phyloP scores from a whole-genome alignment of 2,329 filamentous ascomycete species.

The Zymoseptoria passerinii region DNA sequence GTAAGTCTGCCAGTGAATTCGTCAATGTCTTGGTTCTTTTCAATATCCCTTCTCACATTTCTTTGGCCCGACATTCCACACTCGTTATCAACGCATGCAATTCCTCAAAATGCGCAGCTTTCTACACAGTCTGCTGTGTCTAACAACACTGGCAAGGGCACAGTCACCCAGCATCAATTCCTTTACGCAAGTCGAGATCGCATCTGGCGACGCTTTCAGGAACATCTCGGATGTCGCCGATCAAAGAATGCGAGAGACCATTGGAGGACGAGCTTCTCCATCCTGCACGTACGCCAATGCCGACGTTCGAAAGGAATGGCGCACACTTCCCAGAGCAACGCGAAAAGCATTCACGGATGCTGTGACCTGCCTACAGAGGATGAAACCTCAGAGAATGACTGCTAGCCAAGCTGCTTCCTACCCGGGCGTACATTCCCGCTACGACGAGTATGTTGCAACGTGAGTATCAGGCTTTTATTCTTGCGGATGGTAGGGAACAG shows the following conservation, averaged over 20 bases:
- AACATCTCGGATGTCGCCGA: slow-evolving; percentile 23
- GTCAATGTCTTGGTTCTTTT: not conserved
- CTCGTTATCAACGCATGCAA: not conserved
- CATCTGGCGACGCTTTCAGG: slow-evolving; percentile 23
- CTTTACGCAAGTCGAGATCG: slow-evolving; percentile 22
- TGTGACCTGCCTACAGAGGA: slow-evolving; percentile 23
- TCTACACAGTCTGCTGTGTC: not conserved
- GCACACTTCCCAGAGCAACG: slow-evolving; percentile 17
- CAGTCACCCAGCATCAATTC: slow-evolving; percentile 17
- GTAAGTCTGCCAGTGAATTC: not conserved
- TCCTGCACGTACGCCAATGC: slow-evolving; percentile 26
- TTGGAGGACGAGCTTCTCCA: slow-evolving; percentile 13
- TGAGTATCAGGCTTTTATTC: not conserved
- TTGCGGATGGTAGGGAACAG: not conserved
- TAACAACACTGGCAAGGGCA: slow-evolving; percentile 13
- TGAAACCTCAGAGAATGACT: slow-evolving; percentile 23
- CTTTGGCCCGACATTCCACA: not conserved
- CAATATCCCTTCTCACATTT: not conserved
- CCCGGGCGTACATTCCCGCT: slow-evolving; percentile 25
- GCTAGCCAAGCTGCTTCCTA: slow-evolving; percentile 17
- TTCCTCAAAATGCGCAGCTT: not conserved
- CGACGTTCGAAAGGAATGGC: slow-evolving; percentile 23
- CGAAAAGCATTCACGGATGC: slow-evolving; percentile 28
- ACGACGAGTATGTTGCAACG: slow-evolving; percentile 27
- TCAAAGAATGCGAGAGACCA: slow-evolving; percentile 23